Evolutionary conservation across 2,329 filamentous ascomycete species (phyloP).

Genomic region (Aspergillus floridensis): DNA sequence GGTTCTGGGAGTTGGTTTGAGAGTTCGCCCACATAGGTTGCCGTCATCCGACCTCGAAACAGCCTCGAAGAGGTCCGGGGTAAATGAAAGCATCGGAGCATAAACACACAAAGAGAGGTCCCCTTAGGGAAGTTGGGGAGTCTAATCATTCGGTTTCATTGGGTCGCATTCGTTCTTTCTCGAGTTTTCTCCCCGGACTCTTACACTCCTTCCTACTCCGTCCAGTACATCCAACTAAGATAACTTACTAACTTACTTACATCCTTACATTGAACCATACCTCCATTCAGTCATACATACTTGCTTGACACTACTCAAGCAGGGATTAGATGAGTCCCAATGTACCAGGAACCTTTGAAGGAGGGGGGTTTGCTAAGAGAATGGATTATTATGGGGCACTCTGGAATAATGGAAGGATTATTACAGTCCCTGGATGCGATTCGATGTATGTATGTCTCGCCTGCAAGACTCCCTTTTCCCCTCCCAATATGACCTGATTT

Average conservation of each 20-base stretch:
- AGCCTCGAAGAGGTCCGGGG: neutral
- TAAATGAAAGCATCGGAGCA: neutral
- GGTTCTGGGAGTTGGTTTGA: neutral
- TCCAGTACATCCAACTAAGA: neutral
- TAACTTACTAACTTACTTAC: neutral
- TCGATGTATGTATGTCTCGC: slow-evolving; percentile 1
- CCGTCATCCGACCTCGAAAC: neutral
- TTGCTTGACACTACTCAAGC: neutral
- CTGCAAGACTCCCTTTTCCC: neutral
- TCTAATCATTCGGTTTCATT: neutral
- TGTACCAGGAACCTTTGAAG: neutral
- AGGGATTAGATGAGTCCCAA: neutral
- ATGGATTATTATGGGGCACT: neutral
- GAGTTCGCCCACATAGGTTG: too few relatives aligned
- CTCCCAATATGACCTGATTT: neutral
- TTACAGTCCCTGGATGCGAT: neutral
- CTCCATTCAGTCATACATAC: neutral
- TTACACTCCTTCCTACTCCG: neutral
- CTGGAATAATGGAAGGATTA: neutral
- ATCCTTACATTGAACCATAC: neutral
- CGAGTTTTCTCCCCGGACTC: too few relatives aligned
- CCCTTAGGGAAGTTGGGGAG: neutral
- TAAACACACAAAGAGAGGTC: neutral
- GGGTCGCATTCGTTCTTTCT: neutral
- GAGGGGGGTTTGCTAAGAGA: neutral